Conservation (phyloP, 148 eudicot species). For the Arbutus unedo region DNA sequence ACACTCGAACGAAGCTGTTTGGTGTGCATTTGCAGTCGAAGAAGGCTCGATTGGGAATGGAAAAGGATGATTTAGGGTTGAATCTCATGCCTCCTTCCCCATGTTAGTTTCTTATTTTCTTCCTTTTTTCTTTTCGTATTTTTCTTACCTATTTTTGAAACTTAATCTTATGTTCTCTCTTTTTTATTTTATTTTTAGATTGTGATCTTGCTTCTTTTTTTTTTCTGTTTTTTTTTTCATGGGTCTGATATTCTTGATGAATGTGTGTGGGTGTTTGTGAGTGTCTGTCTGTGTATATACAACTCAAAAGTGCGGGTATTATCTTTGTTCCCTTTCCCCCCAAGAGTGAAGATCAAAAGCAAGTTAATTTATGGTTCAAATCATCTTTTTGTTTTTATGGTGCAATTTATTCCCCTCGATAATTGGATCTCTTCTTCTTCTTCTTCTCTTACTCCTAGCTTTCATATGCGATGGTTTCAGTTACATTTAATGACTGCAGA, state of each 20-base stretch:
- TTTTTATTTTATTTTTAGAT: neutral
- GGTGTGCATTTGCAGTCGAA: constrained; percentile 68
- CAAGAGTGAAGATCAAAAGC: constrained; percentile 9
- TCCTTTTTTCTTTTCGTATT: neutral
- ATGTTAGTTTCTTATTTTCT: constrained; percentile 27
- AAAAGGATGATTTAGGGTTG: constrained; percentile 76
- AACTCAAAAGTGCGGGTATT: constrained; percentile 7
- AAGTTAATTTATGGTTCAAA: neutral
- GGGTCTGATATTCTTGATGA: constrained; percentile 6
- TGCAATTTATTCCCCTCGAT: constrained; percentile 11
- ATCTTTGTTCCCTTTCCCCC: neutral
- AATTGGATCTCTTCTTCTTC: constrained; percentile 12
- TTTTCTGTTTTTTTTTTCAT: too few species aligned
- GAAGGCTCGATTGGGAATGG: constrained; percentile 66
- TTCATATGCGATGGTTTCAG: constrained; percentile 28
- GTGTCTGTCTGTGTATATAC: constrained; percentile 20
- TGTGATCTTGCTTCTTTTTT: neutral
- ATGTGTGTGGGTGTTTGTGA: neutral
- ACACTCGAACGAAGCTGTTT: constrained; percentile 49
- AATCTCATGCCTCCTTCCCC: constrained; percentile 87
- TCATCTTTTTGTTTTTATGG: neutral
- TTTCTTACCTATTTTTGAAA: neutral
- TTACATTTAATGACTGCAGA: constrained; percentile 19
- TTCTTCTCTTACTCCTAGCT: constrained; percentile 17
- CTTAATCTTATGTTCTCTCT: neutral